Evolutionary conservation across 2,329 filamentous ascomycete species (phyloP).

Genomic region (Fusarium duplospermum): DNA sequence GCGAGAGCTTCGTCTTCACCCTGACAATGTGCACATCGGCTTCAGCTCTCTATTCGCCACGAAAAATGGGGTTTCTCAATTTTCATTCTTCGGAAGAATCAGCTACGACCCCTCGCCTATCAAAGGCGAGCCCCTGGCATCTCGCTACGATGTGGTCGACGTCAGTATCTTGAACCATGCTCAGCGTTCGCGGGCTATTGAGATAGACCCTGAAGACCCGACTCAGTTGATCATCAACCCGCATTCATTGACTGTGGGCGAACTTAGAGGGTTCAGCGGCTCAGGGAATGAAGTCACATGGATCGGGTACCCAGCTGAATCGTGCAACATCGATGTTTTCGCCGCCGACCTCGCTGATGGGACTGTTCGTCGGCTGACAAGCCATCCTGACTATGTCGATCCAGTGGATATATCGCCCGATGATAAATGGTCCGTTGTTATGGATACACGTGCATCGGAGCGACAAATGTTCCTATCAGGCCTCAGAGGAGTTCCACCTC

Average conservation of each 20-base stretch:
- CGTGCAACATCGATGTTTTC: not conserved
- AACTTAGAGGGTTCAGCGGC: not conserved
- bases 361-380: not conserved
- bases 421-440: not conserved
- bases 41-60: not conserved
- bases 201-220: not conserved
- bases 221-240: not conserved
- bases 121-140: not conserved
- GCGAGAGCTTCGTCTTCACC: not conserved
- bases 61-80: not conserved
- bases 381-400: not conserved
- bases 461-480: not conserved
- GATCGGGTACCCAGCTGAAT: not conserved
- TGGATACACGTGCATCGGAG: not conserved
- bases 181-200: not conserved
- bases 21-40: not conserved
- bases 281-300: not conserved
- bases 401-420: not conserved
- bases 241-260: not conserved
- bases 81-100: not conserved
- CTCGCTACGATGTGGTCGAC: not conserved
- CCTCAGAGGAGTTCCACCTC: not conserved
- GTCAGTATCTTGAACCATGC: not conserved
- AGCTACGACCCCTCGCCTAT: not conserved
- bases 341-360: not conserved